A percentile compares a stretch with the other conserved stretches of the same genome.
These are phyloP conservation scores for Picochlorum sp. DNA, from an alignment of 139 green algal species.

Conservation along the genomic window DNA sequence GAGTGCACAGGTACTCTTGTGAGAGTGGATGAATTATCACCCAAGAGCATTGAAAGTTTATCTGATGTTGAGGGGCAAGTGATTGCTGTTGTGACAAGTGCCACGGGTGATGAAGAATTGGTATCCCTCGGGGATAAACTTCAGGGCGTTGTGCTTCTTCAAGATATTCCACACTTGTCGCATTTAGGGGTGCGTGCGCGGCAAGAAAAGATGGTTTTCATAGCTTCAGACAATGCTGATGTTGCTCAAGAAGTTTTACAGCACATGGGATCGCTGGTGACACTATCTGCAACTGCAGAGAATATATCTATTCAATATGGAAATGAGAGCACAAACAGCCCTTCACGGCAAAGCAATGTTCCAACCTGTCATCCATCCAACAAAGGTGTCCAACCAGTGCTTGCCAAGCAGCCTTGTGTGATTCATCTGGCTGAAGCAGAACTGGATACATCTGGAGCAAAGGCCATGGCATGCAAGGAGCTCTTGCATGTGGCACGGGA, in stretches of 20 bases:
- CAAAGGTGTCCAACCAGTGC: background rate
- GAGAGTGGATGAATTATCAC: slow-evolving; percentile 47
- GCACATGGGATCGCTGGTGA: slow-evolving; percentile 17
- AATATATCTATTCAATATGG: no score
- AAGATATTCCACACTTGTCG: slow-evolving; percentile 88
- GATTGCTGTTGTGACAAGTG: slow-evolving; percentile 59
- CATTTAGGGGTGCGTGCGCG: slow-evolving; percentile 89
- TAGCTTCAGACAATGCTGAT: slow-evolving; percentile 60
- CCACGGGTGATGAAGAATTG: slow-evolving; percentile 93
- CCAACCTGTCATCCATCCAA: background rate
- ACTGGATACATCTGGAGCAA: slow-evolving; percentile 55
- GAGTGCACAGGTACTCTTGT: slow-evolving; percentile 50
- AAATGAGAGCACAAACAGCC: no score
- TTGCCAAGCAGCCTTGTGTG: slow-evolving; percentile 24
- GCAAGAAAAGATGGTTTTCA: slow-evolving; percentile 82
- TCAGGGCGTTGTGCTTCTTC: slow-evolving; percentile 71
- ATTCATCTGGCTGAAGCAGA: slow-evolving; percentile 49
- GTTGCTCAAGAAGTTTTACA: slow-evolving; percentile 19
- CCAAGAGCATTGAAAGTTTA: slow-evolving; percentile 35
- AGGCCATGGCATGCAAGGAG: slow-evolving; percentile 70
- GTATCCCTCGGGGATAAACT: slow-evolving; percentile 50
- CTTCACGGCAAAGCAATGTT: background rate
- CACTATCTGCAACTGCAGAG: background rate
- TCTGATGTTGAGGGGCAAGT: slow-evolving; percentile 16
- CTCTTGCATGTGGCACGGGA: slow-evolving; percentile 37